Conservation (phyloP, 108 stramenopile genomes). For the Cylindrotheca closterium region DNA sequence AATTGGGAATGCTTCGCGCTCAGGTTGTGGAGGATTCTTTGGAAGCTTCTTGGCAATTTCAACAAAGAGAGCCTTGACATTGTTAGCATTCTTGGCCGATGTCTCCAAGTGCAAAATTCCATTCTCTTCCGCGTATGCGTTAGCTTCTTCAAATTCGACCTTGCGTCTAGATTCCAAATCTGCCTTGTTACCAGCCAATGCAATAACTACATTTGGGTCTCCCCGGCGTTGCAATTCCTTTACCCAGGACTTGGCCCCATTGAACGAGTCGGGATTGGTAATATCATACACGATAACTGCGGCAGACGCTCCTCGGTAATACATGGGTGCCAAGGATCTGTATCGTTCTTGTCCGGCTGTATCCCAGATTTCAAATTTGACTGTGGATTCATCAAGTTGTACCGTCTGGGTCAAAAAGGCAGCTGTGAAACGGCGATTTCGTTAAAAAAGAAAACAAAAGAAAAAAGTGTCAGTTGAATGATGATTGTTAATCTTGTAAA, state of each 20-base stretch:
- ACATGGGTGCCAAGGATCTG: slow-evolving; percentile 96
- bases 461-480: neutral
- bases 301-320: slow-evolving; percentile 78
- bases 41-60: slow-evolving; percentile 94
- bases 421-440: slow-evolving; percentile 56
- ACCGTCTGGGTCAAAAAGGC: slow-evolving; percentile 97
- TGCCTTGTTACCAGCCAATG: slow-evolving; percentile 96
- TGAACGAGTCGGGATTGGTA: slow-evolving; percentile 95
- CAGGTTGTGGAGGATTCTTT: slow-evolving; percentile 83
- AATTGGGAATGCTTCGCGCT: slow-evolving; percentile 94
- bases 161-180: slow-evolving; percentile 86
- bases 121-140: slow-evolving; percentile 92
- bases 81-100: slow-evolving; percentile 94
- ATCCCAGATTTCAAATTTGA: slow-evolving; percentile 99
- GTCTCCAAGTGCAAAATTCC: slow-evolving; percentile 95
- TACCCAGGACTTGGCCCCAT: slow-evolving; percentile 98
- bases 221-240: slow-evolving; percentile 98
- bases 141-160: slow-evolving; percentile 91
- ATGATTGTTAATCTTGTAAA: no score
- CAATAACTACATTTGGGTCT: slow-evolving; percentile 97
- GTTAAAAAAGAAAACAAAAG: neutral
- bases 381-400: slow-evolving; percentile 89
- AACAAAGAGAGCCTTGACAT: slow-evolving; percentile 89
- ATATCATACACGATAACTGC: slow-evolving; percentile 93
- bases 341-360: slow-evolving; percentile 97